Conservation (phyloP, 108 stramenopile species). For the Cyclotella sp. region DNA sequence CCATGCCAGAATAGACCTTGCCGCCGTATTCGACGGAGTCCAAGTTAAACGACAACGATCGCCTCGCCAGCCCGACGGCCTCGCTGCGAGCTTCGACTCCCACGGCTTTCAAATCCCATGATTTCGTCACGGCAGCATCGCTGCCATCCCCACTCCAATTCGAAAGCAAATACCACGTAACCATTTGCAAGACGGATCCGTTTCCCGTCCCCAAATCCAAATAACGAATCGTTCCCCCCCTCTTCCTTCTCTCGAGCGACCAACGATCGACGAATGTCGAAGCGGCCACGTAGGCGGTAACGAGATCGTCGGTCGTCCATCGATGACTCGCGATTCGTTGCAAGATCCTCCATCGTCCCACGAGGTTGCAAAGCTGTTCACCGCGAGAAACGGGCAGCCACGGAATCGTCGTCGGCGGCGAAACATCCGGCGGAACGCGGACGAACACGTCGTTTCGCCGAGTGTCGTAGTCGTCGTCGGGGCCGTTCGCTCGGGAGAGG, state of each 20-base stretch:
- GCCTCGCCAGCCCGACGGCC: conserved; percentile 60
- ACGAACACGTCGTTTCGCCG: conserved; percentile 23
- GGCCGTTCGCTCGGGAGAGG: conserved; percentile 29
- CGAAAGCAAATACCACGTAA: conserved; percentile 54
- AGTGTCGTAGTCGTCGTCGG: conserved; percentile 29
- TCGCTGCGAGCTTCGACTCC: conserved; percentile 70
- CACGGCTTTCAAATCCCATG: conserved; percentile 11
- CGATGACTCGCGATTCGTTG: conserved; percentile 71
- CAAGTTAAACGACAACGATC: conserved; percentile 67
- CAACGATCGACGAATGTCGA: conserved; percentile 24
- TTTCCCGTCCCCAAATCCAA: conserved; percentile 69
- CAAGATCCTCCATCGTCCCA: conserved; percentile 71
- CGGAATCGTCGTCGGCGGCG: background rate
- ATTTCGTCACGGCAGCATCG: background rate
- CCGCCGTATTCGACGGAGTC: conserved; percentile 25
- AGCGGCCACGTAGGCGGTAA: conserved; percentile 69
- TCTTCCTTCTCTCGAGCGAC: background rate
- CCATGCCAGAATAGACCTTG: conserved; percentile 6
- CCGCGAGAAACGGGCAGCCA: conserved; percentile 61
- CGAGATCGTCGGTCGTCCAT: conserved; percentile 82
- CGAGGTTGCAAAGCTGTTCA: conserved; percentile 75
- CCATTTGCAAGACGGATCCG: conserved; percentile 68
- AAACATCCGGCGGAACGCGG: background rate
- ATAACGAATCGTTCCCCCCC: conserved; percentile 37
- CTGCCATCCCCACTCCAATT: background rate